Evolutionary conservation across 129 eudicot genomes (phyloP), one percentile per base, ranked within the genome.

Genomic region (Lonicera japonica): DNA sequence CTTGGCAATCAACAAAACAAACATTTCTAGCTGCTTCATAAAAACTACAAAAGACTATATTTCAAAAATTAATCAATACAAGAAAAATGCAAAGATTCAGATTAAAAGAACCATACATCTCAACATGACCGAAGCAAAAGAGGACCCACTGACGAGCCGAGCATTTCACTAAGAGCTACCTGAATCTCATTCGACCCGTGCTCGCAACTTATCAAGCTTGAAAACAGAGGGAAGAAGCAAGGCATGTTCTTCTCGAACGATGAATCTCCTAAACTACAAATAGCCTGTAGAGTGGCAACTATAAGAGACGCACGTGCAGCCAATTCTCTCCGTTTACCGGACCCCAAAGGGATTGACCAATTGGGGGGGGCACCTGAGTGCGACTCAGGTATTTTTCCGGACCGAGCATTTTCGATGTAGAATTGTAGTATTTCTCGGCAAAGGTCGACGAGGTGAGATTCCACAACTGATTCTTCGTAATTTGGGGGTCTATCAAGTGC

Each of bases 141-240:
- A 7, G 91, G 98, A 21, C 95, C 95, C 53, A 91, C 95, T 0
- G 83, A 77, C 38, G 89, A 78, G 67, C 75, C 74, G 21, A 91
- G 90, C 86, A 87, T 82, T 61, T 91, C 90, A 45, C 95, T 80
- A 59, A 91, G 75, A 11, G 96, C 98, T 43, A 69, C 65, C 59
- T 87, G 96, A 65, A 91, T 84, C 55, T 91, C 98, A 47, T 65
- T 70, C 10, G 98, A 91, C 58, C 98, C 98, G 11, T 91, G 98
- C 75, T 91, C 95, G 43, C 96, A 91, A 46, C 86, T 87, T 47
- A 91, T 84, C 84, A 91, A 74, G 71, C 84, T 57, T 0, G 89
- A 75, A 46, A 91, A 65, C 65, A 91, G 63, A 43, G 96, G 96
- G 70, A 91, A 91, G 69, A 82, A 84, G 15, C 62, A 20, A 2